A percentile compares a stretch with the other conserved stretches of the same genome.
Conservation (phyloP, 2,329 filamentous ascomycete genomes). For the Microdochium nivale region DNA sequence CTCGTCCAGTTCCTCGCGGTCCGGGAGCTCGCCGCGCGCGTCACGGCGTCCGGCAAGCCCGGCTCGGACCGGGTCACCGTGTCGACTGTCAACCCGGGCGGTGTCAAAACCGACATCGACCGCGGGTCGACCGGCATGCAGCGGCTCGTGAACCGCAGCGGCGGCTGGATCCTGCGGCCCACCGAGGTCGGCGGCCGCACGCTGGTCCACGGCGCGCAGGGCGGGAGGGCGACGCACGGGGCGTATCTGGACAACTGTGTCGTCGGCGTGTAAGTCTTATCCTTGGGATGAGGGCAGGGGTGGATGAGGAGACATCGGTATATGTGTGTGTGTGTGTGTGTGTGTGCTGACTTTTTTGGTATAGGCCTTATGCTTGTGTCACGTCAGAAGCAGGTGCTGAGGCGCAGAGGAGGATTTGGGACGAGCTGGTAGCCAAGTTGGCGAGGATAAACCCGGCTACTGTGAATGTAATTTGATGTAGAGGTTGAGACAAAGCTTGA, state of each 20-base stretch:
- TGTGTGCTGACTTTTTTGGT: no score
- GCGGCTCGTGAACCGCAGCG: conserved; percentile 7
- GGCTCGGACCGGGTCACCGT: conserved; percentile 26
- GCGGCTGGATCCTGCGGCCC: conserved; percentile 26
- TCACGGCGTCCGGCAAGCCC: conserved; percentile 7
- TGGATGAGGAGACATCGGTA: no score
- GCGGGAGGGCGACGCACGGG: conserved; percentile 33
- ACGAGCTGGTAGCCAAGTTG: conserved; percentile 29
- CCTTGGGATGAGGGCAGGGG: no score
- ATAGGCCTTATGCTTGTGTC: conserved; percentile 24
- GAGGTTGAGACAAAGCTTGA: background rate
- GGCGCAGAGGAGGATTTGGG: conserved; percentile 31
- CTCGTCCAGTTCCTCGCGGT: conserved; percentile 19
- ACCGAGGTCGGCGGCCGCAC: conserved; percentile 39
- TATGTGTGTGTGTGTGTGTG: no score
- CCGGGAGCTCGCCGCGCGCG: conserved; percentile 10
- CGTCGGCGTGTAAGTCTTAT: conserved; percentile 7
- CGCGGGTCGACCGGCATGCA: conserved; percentile 20
- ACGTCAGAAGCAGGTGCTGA: conserved; percentile 25
- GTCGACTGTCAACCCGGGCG: conserved; percentile 43
- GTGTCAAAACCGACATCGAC: conserved; percentile 37
- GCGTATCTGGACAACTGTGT: conserved; percentile 30
- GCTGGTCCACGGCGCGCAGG: conserved; percentile 23
- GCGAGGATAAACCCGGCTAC: conserved; percentile 30
- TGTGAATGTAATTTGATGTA: conserved; percentile 5